Percentiles rank a stretch among this genome's conserved stretches.
phyloP scores from a whole-genome alignment of 2,329 filamentous ascomycete species.

The Aspergillus sp. region DNA sequence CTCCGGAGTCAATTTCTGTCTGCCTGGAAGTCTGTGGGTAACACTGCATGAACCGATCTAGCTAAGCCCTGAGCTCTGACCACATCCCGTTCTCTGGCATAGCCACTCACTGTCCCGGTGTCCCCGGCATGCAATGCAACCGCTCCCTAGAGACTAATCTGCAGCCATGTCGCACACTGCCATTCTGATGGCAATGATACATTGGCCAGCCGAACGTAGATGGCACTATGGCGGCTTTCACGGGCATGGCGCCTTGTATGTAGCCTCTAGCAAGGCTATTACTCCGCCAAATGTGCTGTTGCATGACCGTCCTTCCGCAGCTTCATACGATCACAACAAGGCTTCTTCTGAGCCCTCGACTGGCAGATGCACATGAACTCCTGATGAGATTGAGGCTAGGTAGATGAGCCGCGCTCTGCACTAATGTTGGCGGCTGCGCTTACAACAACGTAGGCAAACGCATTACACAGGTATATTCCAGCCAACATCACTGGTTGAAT shows the following conservation, averaged over 20 bases:
- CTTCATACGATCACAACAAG: neutral
- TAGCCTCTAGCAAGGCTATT: neutral
- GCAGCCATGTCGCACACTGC: conserved; percentile 14
- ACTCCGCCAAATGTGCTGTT: neutral
- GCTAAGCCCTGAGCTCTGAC: conserved; percentile 7
- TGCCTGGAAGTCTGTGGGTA: neutral
- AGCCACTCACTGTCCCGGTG: conserved; percentile 2
- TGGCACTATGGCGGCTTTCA: neutral
- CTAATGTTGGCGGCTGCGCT: conserved; percentile 47
- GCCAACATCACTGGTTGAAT: conserved; percentile 10
- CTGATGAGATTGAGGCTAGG: conserved; percentile 45
- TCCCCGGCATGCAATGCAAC: neutral
- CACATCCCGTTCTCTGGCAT: neutral
- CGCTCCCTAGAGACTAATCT: neutral
- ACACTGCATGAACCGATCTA: neutral
- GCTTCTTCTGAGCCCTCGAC: neutral
- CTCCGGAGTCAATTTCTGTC: neutral
- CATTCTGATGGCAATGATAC: conserved; percentile 14
- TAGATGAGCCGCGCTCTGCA: conserved; percentile 47
- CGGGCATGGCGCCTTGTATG: neutral
- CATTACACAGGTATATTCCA: conserved; percentile 50
- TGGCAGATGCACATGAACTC: conserved; percentile 25
- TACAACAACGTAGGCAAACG: conserved; percentile 42
- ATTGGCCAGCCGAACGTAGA: neutral
- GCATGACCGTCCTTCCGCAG: neutral